Evolutionary conservation across 768 basidiomycete species (phyloP), one percentile per base, ranked within the genome.

Genomic region (Tricholoma hemisulphureum): DNA sequence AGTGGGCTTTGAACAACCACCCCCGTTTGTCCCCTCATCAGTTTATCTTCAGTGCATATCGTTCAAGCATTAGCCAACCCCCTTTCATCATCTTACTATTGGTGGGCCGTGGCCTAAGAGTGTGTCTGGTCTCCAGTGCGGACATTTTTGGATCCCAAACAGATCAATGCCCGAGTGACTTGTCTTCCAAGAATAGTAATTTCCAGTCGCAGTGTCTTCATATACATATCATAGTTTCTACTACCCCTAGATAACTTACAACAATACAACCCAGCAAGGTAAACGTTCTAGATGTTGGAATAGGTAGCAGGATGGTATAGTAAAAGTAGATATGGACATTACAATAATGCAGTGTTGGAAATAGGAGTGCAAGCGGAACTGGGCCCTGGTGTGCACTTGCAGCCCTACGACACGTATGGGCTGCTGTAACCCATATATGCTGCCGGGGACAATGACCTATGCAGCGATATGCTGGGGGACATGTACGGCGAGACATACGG

Each of bases 401-500:
- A 14, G 43, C 23, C 24, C 39, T 29, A 55, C 41, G 43, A 55
- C 41, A 31, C 51, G 45, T 56, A 56, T 9, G 55, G 46, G 31
- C 55, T 56, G 26, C 23, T 16, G 35, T 56, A 56, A n/a, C 55
- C 55, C 8, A 28, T 43, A 34, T 65, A 59, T 23, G 39, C 26
- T 11, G 45, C 46, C 11, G 53, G 53, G 23, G 64, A 57, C 34
- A 56, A 20, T 7, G 61, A 39, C 21, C 41, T 58, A 21, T 61
- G 55, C 14, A 28, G 18, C 5, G 60, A 59, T 29, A 56, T 57
- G 39, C 46, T 49, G n/a, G 57, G 65, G 61, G 9, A 61, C 54
- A 18, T 56, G 59, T 63, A 66, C 10, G 52, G 16, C 26, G 56
- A 55, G n/a, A 51, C 50, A 54, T 62, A 64, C 29, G 61, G 62